Evolutionary conservation across 1,284 basidiomycete genomes (phyloP).

Genomic region (Leucoagaricus sp.): DNA sequence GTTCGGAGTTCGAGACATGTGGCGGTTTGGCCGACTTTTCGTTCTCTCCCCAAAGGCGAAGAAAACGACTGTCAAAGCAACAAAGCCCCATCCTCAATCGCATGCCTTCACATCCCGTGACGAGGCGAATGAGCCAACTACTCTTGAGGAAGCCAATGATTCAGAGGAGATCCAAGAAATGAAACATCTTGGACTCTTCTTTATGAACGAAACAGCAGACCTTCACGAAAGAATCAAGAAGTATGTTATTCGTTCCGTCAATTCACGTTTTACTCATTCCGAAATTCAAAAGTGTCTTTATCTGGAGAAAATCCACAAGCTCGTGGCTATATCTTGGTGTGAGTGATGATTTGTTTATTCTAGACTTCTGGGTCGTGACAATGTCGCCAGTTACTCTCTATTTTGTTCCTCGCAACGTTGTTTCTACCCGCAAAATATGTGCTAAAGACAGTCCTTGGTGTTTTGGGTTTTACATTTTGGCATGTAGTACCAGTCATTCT

Average conservation of each 20-base stretch:
- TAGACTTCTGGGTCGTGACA: not conserved
- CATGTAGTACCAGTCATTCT: slow-evolving; percentile 59
- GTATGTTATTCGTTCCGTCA: slow-evolving; percentile 37
- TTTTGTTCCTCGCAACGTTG: slow-evolving; percentile 41
- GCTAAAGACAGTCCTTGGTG: slow-evolving; percentile 46
- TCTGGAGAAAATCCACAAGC: slow-evolving; percentile 57
- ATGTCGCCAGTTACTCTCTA: slow-evolving; percentile 21
- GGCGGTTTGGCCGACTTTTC: slow-evolving; percentile 48
- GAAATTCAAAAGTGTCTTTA: slow-evolving; percentile 48
- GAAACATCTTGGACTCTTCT: slow-evolving; percentile 42
- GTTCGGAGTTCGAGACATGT: slow-evolving; percentile 53
- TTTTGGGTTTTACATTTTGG: slow-evolving; percentile 59
- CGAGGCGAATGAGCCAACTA: slow-evolving; percentile 24
- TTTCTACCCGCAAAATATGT: slow-evolving; percentile 52
- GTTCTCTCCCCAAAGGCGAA: slow-evolving; percentile 29
- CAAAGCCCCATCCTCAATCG: slow-evolving; percentile 20
- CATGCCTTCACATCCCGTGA: slow-evolving; percentile 12
- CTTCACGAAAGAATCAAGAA: slow-evolving; percentile 68
- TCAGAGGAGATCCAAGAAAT: slow-evolving; percentile 42
- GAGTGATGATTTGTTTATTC: slow-evolving; percentile 20
- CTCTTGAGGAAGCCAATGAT: slow-evolving; percentile 36
- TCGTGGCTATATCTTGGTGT: slow-evolving; percentile 53
- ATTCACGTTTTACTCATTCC: slow-evolving; percentile 10
- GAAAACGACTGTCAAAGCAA: slow-evolving; percentile 27
- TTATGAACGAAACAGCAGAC: slow-evolving; percentile 53